Base-by-base conservation (phyloP, 1,284 basidiomycete species). In the Trametes versicolor region DNA sequence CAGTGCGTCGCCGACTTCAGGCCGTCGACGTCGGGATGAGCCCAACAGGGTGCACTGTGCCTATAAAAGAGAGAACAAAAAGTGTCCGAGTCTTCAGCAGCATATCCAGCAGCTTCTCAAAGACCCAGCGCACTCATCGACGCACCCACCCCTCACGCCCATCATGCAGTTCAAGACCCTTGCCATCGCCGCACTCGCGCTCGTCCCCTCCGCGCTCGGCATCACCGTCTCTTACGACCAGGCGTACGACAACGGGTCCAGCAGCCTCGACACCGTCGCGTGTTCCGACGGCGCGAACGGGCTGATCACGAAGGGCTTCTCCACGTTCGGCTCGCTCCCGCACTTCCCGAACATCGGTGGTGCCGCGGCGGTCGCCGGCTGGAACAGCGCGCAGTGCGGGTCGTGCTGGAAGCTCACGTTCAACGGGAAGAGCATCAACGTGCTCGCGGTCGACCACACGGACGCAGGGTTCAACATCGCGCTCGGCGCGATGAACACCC, bases 341-440 rank as follows among this genome's bases (percentile, higher is more conserved):
- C 70, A 36, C n/a, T 87, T 81, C 75, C 83, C 85, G 23, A 74
- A 79, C 66, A 73, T 87, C 67, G 85, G 83, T 17, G 85, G 81
- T 19, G 79, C 76, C 7, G 70, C 70, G 36, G 77, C 76, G 25
- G 73, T 86, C 23, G 67, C 60, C 19, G 84, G 85, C 21, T 84
- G 75, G 74, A 78, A 80, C 72, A 80, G 78, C 3, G 19, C 72
- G 13, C 68, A 73, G 21, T 84, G 83, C 71, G 82, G 83, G 50
- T 76, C 80, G 21, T 86, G 81, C 74, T 83, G 81, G 77, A 41
- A 78, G 61, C 71, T 85, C 49, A 75, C 74, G 10, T 82, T 78
- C 71, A 74, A 73, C 37, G 76, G 75, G 43, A 77, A 64, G 21
- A 79, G 74, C 21, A 75, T 84, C 61, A 71, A 75, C 54, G 68